phyloP scores from a whole-genome alignment of 164 flowering plant genomes.

The Vitis amurensis region DNA sequence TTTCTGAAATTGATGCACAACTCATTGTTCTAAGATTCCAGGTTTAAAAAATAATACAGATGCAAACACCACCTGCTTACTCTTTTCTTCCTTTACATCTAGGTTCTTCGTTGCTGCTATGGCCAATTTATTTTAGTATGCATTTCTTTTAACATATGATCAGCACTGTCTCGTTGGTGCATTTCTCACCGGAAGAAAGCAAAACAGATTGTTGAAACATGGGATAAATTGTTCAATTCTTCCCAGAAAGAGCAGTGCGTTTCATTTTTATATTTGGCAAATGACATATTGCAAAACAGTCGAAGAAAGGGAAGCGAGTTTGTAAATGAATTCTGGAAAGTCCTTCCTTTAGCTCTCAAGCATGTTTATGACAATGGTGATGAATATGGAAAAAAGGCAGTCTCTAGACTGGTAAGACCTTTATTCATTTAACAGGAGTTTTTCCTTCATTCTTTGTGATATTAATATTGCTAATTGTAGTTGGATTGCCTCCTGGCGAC shows the following conservation, averaged over 20 bases:
- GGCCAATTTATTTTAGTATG: background rate
- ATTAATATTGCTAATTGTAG: background rate
- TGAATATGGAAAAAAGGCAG: slow-evolving; percentile 58
- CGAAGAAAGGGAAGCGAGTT: slow-evolving; percentile 70
- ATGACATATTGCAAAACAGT: slow-evolving; percentile 73
- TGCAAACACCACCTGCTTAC: too few species aligned
- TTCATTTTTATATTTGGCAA: slow-evolving; percentile 58
- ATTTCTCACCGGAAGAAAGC: slow-evolving; percentile 63
- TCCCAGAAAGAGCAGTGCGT: slow-evolving; percentile 53
- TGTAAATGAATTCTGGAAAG: slow-evolving; percentile 78
- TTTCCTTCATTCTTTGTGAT: background rate
- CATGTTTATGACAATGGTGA: slow-evolving; percentile 47
- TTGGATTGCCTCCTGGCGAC: too few species aligned
- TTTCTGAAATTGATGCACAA: too few species aligned
- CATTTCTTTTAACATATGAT: slow-evolving; percentile 24
- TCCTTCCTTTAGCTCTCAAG: slow-evolving; percentile 64
- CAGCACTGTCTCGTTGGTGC: slow-evolving; percentile 68
- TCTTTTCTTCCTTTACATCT: background rate
- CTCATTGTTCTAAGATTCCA: background rate
- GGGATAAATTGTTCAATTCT: slow-evolving; percentile 57
- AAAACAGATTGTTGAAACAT: slow-evolving; percentile 63
- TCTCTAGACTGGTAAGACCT: slow-evolving; percentile 52
- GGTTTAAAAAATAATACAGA: background rate
- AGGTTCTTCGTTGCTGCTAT: background rate
- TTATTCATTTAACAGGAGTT: background rate